A percentile compares a stretch with the other conserved stretches of the same genome.
phyloP scores from a whole-genome alignment of 2,329 filamentous ascomycete genomes.

The Epichloe gansuensis region DNA sequence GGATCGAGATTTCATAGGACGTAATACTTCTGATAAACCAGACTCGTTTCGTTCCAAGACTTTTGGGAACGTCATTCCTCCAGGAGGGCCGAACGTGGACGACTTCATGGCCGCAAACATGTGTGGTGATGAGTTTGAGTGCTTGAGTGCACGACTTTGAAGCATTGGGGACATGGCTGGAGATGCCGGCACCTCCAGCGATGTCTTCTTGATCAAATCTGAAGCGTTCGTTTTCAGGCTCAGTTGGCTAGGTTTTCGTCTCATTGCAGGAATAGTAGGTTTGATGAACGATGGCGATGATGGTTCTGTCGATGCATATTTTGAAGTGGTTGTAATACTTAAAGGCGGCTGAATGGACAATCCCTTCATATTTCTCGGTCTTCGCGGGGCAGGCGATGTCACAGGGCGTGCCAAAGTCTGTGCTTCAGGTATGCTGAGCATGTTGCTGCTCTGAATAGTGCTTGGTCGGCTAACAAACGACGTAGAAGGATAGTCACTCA shows the following conservation, averaged over 20 bases:
- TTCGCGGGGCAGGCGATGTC: conserved; percentile 56
- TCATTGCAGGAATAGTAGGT: conserved; percentile 56
- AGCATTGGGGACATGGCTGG: conserved; percentile 44
- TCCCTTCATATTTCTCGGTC: conserved; percentile 73
- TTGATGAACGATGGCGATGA: conserved; percentile 69
- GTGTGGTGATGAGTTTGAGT: conserved; percentile 54
- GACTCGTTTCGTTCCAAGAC: conserved; percentile 47
- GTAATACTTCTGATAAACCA: conserved; percentile 44
- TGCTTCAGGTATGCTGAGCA: conserved; percentile 31
- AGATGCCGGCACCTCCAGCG: conserved; percentile 42
- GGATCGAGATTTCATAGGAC: conserved; percentile 34
- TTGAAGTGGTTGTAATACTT: conserved; percentile 30
- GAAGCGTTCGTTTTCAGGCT: conserved; percentile 61
- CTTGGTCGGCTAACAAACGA: conserved; percentile 37
- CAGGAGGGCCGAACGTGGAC: conserved; percentile 45
- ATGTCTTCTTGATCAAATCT: conserved; percentile 35
- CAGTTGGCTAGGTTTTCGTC: conserved; percentile 64
- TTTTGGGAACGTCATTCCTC: conserved; percentile 52
- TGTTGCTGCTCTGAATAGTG: conserved; percentile 8
- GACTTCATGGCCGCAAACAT: conserved; percentile 49
- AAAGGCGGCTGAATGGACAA: conserved; percentile 61
- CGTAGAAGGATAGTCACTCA: conserved; percentile 54
- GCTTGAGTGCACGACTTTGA: conserved; percentile 50
- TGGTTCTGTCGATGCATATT: conserved; percentile 48
- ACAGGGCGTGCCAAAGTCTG: conserved; percentile 40